These are phyloP conservation scores for Sporothrix schenckii DNA, from an alignment of 2,329 filamentous ascomycete species.

Conservation along the genomic window DNA sequence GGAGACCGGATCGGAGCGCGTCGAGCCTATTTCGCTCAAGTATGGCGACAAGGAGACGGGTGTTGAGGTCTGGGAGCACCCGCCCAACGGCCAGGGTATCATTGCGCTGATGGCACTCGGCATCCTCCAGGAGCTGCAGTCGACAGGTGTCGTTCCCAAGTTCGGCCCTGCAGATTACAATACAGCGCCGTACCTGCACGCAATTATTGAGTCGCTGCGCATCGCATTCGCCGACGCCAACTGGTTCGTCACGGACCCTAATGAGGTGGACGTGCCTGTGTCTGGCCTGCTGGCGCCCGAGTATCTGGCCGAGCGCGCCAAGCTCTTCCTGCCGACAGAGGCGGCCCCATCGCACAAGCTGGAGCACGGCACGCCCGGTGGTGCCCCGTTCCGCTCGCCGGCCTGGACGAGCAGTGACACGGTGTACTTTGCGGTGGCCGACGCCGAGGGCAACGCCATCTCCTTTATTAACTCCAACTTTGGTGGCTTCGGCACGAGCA, in stretches of 20 bases:
- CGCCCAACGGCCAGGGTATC: slow-evolving; percentile 94
- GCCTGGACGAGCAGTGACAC: slow-evolving; percentile 87
- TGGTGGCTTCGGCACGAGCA: slow-evolving; percentile 81
- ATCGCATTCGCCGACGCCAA: slow-evolving; percentile 87
- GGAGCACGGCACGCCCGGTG: slow-evolving; percentile 62
- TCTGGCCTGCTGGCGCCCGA: slow-evolving; percentile 68
- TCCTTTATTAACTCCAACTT: slow-evolving; percentile 98
- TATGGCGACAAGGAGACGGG: slow-evolving; percentile 56
- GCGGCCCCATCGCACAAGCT: slow-evolving; percentile 64
- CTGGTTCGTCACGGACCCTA: slow-evolving; percentile 89
- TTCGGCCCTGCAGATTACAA: slow-evolving; percentile 78
- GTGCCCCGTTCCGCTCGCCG: slow-evolving; percentile 56
- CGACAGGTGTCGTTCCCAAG: slow-evolving; percentile 69
- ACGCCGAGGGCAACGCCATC: slow-evolving; percentile 81
- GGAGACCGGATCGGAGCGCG: slow-evolving; percentile 68
- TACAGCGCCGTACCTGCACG: slow-evolving; percentile 77
- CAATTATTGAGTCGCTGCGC: slow-evolving; percentile 81
- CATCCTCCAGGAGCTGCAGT: slow-evolving; percentile 84
- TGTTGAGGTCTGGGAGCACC: slow-evolving; percentile 92
- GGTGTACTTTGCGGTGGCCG: slow-evolving; percentile 88
- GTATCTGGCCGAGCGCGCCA: slow-evolving; percentile 73
- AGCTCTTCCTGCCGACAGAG: slow-evolving; percentile 52
- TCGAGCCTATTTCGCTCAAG: slow-evolving; percentile 80
- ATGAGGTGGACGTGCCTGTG: slow-evolving; percentile 69
- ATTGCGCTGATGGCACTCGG: slow-evolving; percentile 93